phyloP scores from a whole-genome alignment of 176 grass and related monocot species.

The Oryza glaberrima region DNA sequence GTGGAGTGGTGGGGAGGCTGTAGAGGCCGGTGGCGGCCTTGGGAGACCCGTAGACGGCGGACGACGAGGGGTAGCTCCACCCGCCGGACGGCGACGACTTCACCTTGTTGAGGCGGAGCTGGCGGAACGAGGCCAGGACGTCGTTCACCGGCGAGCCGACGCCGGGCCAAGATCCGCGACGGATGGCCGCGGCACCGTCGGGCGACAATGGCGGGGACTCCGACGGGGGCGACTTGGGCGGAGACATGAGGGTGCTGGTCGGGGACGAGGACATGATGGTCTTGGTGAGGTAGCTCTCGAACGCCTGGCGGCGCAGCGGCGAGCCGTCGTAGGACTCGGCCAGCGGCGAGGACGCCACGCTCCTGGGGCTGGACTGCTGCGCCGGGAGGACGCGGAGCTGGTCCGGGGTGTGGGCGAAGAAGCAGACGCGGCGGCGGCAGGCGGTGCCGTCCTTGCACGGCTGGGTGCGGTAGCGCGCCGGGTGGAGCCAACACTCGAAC shows the following conservation, averaged over 20 bases:
- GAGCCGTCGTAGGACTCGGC: constrained; percentile 83
- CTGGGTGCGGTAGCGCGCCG: constrained; percentile 89
- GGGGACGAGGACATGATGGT: constrained; percentile 65
- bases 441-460: constrained; percentile 93
- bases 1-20: constrained; percentile 73
- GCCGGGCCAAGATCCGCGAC: constrained; percentile 49
- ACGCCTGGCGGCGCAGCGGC: constrained; percentile 65
- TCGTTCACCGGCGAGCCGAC: constrained; percentile 63
- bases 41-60: constrained; percentile 43
- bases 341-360: neutral
- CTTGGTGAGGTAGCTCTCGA: constrained; percentile 64
- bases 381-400: constrained; percentile 77
- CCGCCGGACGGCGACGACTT: constrained; percentile 56
- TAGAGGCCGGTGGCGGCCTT: constrained; percentile 43
- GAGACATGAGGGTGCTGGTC: constrained; percentile 72
- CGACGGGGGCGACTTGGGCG: constrained; percentile 60
- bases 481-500: constrained; percentile 99
- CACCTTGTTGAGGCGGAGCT: constrained; percentile 66
- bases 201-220: constrained; percentile 93
- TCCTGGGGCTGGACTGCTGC: constrained; percentile 60
- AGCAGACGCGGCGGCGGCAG: constrained; percentile 90
- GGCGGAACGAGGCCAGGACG: constrained; percentile 59
- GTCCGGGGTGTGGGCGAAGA: constrained; percentile 89
- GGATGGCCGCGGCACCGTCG: constrained; percentile 13
- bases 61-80: constrained; percentile 37